phyloP scores from a whole-genome alignment of 768 basidiomycete genomes.

The Auricularia sp. region DNA sequence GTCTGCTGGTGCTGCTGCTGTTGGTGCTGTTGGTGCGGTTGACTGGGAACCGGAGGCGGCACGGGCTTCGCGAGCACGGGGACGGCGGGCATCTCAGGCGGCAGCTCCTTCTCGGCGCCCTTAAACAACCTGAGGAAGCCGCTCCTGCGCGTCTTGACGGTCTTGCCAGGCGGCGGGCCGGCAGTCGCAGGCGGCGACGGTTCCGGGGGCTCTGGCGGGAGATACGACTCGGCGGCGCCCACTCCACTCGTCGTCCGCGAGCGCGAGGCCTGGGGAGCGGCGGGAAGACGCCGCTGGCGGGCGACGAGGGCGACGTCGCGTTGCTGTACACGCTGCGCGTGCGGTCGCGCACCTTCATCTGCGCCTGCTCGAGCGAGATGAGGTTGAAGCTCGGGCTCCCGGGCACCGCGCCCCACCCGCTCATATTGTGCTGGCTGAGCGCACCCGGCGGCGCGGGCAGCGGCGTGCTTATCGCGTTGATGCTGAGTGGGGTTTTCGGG shows the following conservation, averaged over 20 bases:
- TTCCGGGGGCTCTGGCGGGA: slow-evolving; percentile 15
- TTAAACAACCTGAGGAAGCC: slow-evolving; percentile 74
- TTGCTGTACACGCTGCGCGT: slow-evolving; percentile 39
- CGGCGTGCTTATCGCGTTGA: slow-evolving; percentile 1
- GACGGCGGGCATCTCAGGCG: slow-evolving; percentile 50
- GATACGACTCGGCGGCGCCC: background rate
- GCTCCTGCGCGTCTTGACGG: slow-evolving; percentile 68
- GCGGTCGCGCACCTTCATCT: slow-evolving; percentile 49
- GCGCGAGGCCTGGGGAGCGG: slow-evolving; percentile 18
- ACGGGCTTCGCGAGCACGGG: slow-evolving; percentile 20
- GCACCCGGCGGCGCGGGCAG: background rate
- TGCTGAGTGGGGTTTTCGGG: slow-evolving; percentile 4
- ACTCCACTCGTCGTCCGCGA: slow-evolving; percentile 14
- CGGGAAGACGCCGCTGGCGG: slow-evolving; percentile 10
- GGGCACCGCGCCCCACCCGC: background rate
- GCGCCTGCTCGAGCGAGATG: slow-evolving; percentile 71
- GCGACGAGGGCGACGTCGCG: slow-evolving; percentile 1
- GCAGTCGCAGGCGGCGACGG: background rate
- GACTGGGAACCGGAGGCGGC: background rate
- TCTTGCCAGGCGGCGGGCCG: slow-evolving; percentile 27
- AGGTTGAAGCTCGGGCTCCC: slow-evolving; percentile 44
- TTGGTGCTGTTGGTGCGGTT: background rate
- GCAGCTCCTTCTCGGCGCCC: slow-evolving; percentile 34
- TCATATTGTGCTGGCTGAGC: background rate
- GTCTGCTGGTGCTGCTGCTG: background rate